phyloP scores from a whole-genome alignment of 257 asterid genomes.

The Ballota nigra region DNA sequence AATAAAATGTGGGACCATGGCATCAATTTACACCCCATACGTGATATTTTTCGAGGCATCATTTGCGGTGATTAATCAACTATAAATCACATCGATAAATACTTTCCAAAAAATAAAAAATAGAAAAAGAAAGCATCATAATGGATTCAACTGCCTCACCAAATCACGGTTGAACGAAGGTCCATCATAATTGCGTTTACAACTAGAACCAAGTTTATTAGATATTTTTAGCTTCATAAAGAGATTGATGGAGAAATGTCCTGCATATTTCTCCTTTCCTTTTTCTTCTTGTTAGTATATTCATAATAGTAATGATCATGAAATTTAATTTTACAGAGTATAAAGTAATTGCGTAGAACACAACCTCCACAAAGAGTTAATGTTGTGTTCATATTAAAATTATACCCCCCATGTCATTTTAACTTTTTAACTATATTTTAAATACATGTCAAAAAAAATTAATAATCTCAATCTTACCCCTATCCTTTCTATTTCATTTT shows the following conservation, averaged over 20 bases:
- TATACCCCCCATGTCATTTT: too few relatives aligned
- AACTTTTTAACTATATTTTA: too few relatives aligned
- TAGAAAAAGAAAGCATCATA: neutral
- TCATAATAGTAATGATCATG: neutral
- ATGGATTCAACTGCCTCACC: slow-evolving; percentile 28
- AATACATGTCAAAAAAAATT: too few relatives aligned
- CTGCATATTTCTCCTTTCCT: slow-evolving; percentile 4
- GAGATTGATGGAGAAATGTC: slow-evolving; percentile 24
- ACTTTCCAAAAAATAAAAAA: neutral
- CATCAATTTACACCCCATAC: neutral
- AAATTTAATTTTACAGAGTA: neutral
- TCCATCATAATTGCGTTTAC: slow-evolving; percentile 26
- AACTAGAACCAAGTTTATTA: slow-evolving; percentile 12
- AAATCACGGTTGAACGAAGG: slow-evolving; percentile 2
- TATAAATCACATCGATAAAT: slow-evolving; percentile 14
- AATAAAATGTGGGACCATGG: neutral
- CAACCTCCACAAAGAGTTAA: too few relatives aligned
- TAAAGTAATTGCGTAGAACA: too few relatives aligned
- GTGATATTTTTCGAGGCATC: neutral
- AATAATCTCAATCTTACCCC: too few relatives aligned
- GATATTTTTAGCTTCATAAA: neutral
- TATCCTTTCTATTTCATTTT: too few relatives aligned
- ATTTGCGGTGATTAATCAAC: slow-evolving; percentile 8
- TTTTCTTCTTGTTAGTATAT: neutral
- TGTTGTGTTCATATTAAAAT: too few relatives aligned